These are phyloP conservation scores for Nidularia sp. DNA, from an alignment of 768 basidiomycete genomes.

Conservation along the genomic window DNA sequence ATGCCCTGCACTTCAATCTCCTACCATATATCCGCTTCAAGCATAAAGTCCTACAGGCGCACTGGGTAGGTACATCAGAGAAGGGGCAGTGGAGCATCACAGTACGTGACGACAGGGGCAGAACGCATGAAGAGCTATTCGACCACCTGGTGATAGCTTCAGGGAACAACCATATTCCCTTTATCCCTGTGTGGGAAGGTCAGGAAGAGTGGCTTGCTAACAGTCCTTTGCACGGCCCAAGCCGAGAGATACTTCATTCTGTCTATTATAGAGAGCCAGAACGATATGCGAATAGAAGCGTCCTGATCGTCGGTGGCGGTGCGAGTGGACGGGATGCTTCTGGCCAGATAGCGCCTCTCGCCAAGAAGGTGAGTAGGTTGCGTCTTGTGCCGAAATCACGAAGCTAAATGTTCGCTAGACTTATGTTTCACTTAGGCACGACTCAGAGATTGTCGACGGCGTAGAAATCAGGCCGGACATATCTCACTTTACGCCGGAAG, in stretches of 20 bases:
- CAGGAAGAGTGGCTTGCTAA: conserved; percentile 44
- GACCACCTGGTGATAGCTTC: conserved; percentile 54
- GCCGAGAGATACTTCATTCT: conserved; percentile 44
- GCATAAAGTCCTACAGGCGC: conserved; percentile 34
- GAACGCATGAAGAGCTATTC: conserved; percentile 21
- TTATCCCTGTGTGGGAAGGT: conserved; percentile 39
- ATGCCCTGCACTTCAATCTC: conserved; percentile 34
- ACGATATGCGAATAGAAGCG: conserved; percentile 32
- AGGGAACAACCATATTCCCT: conserved; percentile 55
- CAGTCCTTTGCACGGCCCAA: conserved; percentile 5
- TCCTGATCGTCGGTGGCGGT: conserved; percentile 42
- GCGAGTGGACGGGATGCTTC: conserved; percentile 47
- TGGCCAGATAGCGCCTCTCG: conserved; percentile 32
- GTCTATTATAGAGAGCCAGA: conserved; percentile 49
- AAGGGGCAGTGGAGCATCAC: conserved; percentile 42
- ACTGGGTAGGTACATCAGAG: conserved; percentile 36
- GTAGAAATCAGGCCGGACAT: conserved; percentile 38
- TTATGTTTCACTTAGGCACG: conserved; percentile 27
- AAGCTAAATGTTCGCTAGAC: conserved; percentile 8
- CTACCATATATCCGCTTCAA: conserved; percentile 33
- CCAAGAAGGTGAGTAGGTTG: conserved; percentile 31
- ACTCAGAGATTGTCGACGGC: conserved; percentile 13
- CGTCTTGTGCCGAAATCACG: not conserved
- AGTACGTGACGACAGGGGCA: conserved; percentile 18
- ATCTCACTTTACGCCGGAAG: conserved; percentile 39